phyloP scores from a whole-genome alignment of 2,329 filamentous ascomycete genomes.

The Calonectria naviculata region DNA sequence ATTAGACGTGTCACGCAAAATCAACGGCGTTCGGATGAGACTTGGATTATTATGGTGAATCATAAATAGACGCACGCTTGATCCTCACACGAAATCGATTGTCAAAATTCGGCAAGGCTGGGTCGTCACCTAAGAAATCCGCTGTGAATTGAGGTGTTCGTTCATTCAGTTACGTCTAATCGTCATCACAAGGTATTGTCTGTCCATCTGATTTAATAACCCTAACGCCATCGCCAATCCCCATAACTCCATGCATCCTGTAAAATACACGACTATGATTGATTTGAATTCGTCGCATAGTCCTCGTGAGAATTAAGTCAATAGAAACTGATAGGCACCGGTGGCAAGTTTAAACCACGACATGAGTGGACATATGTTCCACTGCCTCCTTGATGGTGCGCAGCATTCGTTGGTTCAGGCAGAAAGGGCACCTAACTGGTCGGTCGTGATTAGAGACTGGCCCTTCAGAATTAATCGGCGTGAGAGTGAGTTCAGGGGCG shows the following conservation, averaged over 20 bases:
- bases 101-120: not conserved
- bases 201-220: not conserved
- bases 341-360: constrained; percentile 55
- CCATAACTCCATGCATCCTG: constrained; percentile 13
- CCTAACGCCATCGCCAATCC: constrained; percentile 5
- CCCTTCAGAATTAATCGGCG: constrained; percentile 63
- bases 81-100: not conserved
- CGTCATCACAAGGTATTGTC: constrained; percentile 6
- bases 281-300: not conserved
- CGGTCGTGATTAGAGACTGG: constrained; percentile 59
- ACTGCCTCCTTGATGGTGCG: constrained; percentile 71
- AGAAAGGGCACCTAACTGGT: constrained; percentile 69
- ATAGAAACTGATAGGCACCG: not conserved
- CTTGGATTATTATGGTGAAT: not conserved
- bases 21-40: constrained; percentile 5
- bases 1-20: constrained; percentile 16
- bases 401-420: constrained; percentile 71
- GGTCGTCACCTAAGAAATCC: not conserved
- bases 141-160: not conserved
- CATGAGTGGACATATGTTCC: constrained; percentile 71
- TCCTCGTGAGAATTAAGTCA: not conserved
- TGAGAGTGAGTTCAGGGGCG: constrained; percentile 59
- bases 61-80: not conserved
- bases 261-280: not conserved
- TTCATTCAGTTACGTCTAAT: constrained; percentile 8